These are phyloP conservation scores for Fusarium falciforme DNA, from an alignment of 2,329 filamentous ascomycete species.

Conservation along the genomic window DNA sequence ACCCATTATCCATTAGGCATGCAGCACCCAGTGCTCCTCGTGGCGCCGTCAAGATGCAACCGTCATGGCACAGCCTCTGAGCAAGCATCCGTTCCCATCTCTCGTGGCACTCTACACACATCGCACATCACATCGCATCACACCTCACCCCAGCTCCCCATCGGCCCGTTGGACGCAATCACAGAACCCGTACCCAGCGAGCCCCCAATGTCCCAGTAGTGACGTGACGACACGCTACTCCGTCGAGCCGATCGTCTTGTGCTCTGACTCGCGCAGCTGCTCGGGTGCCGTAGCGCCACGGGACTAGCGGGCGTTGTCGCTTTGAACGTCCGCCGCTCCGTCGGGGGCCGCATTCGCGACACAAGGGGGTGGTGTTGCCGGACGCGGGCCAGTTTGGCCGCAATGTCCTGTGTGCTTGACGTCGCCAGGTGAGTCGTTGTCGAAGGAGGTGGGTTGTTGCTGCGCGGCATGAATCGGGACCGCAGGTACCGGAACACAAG, in stretches of 20 bases:
- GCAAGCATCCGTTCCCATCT: background rate
- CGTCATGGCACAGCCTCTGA: constrained; percentile 8
- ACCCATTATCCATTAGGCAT: constrained; percentile 1
- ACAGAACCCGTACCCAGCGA: constrained; percentile 81
- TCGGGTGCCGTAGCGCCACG: constrained; percentile 59
- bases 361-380: constrained; percentile 91
- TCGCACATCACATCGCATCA: constrained; percentile 58
- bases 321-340: constrained; percentile 69
- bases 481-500: constrained; percentile 91
- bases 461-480: constrained; percentile 74
- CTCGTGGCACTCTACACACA: constrained; percentile 12
- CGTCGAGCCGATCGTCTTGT: constrained; percentile 77
- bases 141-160: constrained; percentile 85
- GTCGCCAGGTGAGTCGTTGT: constrained; percentile 61
- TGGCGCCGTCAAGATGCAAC: constrained; percentile 18
- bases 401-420: constrained; percentile 70
- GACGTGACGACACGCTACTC: constrained; percentile 78
- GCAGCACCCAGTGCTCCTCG: constrained; percentile 25
- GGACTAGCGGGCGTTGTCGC: constrained; percentile 62
- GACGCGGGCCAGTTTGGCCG: constrained; percentile 84
- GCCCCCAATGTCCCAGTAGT: constrained; percentile 93
- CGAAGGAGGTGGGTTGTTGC: constrained; percentile 54
- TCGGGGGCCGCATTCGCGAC: constrained; percentile 60
- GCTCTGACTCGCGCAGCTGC: constrained; percentile 90
- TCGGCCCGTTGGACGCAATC: constrained; percentile 72